phyloP scores from a whole-genome alignment of 2,329 filamentous ascomycete species.

The Aspergillus tanneri region DNA sequence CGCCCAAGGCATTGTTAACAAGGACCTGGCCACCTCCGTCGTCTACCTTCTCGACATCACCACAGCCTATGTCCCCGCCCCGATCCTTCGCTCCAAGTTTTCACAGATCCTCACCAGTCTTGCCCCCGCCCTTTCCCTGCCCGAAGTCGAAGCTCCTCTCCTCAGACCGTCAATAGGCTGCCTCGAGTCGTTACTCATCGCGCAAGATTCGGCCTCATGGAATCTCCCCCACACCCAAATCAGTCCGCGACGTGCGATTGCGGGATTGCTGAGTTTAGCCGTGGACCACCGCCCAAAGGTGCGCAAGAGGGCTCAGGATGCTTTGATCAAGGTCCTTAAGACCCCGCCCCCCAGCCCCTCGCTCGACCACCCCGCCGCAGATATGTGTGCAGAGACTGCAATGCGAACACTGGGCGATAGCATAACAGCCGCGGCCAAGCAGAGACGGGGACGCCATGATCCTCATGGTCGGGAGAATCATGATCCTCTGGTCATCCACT shows the following conservation, averaged over 20 bases:
- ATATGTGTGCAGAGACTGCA: slow-evolving; percentile 92
- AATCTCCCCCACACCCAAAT: slow-evolving; percentile 78
- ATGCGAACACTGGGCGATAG: slow-evolving; percentile 73
- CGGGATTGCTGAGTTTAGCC: slow-evolving; percentile 78
- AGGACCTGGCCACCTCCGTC: slow-evolving; percentile 78
- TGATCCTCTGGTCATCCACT: slow-evolving; percentile 85
- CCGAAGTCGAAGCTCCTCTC: slow-evolving; percentile 82
- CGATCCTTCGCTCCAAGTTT: slow-evolving; percentile 91
- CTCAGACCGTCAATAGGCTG: slow-evolving; percentile 87
- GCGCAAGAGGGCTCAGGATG: slow-evolving; percentile 87
- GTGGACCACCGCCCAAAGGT: slow-evolving; percentile 91
- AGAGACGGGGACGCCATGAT: slow-evolving; percentile 58
- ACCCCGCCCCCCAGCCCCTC: slow-evolving; percentile 87
- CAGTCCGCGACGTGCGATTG: slow-evolving; percentile 81
- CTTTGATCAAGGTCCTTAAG: slow-evolving; percentile 76
- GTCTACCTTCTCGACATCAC: slow-evolving; percentile 95
- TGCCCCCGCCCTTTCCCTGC: slow-evolving; percentile 75
- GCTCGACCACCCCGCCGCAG: slow-evolving; percentile 88
- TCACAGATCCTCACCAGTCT: slow-evolving; percentile 85
- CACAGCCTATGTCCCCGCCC: slow-evolving; percentile 77
- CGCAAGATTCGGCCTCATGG: slow-evolving; percentile 87
- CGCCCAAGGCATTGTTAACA: slow-evolving; percentile 66
- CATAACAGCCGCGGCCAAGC: slow-evolving; percentile 65
- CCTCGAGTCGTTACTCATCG: slow-evolving; percentile 84
- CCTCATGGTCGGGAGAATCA: slow-evolving; percentile 54